Evolutionary conservation across 441 rosid genomes (phyloP), one percentile per base, ranked within the genome.

Genomic region (Eutrema salsugineum): DNA sequence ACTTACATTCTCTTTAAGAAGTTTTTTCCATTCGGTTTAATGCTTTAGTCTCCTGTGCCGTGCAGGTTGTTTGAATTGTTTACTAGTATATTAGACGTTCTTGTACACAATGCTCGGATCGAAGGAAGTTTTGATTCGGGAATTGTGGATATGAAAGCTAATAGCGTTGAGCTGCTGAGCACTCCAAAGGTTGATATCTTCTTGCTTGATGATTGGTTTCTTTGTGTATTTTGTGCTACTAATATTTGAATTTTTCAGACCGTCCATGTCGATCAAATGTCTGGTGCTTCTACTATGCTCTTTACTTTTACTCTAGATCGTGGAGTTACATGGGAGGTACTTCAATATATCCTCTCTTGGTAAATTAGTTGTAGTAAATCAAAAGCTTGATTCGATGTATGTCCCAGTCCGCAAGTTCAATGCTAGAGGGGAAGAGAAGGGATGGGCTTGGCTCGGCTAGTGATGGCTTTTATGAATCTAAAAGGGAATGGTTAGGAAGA

Each of bases 391-490:
- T 38, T 51, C 67, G 57, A 12, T 80, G 35, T 67, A 16, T 66
- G 47, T 80, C 70, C 28, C 82, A 94, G 99, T 83, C 88, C 63
- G 97, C 99, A 44, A 93, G 87, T 80, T 75, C 83, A 27, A 82
- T 89, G 84, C 93, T 91, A 22, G 87, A 86, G 40, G 97, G 82
- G 75, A 91, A 90, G 87, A 89, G 83, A 79, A 86, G 83, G 80
- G 98, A 90, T 71, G 93, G 96, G 42, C 85, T 87, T 75, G 88
- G 89, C 77, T 92, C 98, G 33, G 79, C 88, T 14, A 80, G 40
- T 82, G 99, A 93, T 76, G 98, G 99, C 53, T 95, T 95, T 73
- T 95, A 84, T 82, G 98, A 95, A 83, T 95, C 99, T 69, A 93
- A 83, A 79, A 89, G 98, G 78, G 98, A 95, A 78, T 95, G 98